These are phyloP conservation scores for Euphorbia peplus DNA, from an alignment of 345 rosid species.

Conservation along the genomic window DNA sequence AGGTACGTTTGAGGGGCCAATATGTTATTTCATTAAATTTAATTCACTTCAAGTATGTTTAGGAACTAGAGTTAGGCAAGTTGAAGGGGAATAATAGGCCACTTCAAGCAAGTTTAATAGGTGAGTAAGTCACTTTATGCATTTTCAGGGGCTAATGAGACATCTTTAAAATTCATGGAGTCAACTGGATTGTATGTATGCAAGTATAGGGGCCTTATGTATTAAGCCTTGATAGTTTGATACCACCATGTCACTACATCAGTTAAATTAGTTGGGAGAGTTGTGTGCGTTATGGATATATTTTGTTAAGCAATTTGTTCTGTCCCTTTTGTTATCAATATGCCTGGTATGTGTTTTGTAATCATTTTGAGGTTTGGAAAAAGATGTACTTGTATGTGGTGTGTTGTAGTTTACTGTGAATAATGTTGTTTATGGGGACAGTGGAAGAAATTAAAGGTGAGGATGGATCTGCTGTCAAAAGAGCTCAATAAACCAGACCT, in stretches of 20 bases:
- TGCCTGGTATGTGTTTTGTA: neutral
- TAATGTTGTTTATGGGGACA: slow-evolving; percentile 28
- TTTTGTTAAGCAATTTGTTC: neutral
- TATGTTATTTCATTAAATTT: no score
- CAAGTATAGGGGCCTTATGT: no score
- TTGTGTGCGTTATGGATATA: neutral
- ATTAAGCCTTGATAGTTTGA: no score
- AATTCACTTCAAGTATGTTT: no score
- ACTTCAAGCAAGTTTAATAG: no score
- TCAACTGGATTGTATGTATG: no score
- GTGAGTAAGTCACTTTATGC: no score
- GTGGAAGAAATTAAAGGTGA: slow-evolving; percentile 77
- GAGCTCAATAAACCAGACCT: slow-evolving; percentile 72
- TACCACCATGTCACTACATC: neutral
- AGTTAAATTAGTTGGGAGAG: neutral
- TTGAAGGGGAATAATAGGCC: no score
- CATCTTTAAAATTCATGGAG: no score
- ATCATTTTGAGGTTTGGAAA: neutral
- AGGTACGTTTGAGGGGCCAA: no score
- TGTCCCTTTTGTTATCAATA: neutral
- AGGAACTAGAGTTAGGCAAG: no score
- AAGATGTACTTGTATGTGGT: neutral
- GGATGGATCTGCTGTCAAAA: slow-evolving; percentile 54
- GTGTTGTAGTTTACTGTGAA: neutral
- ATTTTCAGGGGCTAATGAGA: no score